These are phyloP conservation scores for Suillus brevipes DNA, from an alignment of 768 basidiomycete genomes.

Conservation along the genomic window DNA sequence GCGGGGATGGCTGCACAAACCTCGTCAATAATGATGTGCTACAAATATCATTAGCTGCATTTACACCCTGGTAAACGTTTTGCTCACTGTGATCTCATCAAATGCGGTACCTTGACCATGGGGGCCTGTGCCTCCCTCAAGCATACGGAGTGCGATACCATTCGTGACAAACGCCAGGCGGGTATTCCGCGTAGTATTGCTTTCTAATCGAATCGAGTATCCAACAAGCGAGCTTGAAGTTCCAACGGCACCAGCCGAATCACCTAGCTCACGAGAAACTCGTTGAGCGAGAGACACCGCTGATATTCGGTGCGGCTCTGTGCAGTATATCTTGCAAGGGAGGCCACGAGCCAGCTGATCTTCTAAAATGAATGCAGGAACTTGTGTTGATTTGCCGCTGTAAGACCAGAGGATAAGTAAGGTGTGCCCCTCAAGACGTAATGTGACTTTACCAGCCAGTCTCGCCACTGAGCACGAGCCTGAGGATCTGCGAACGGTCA, in stretches of 20 bases:
- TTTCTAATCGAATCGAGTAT: constrained; percentile 93
- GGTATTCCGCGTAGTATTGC: constrained; percentile 77
- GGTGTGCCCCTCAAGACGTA: constrained; percentile 38
- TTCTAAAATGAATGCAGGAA: constrained; percentile 92
- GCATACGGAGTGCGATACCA: constrained; percentile 94
- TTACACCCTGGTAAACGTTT: constrained; percentile 2
- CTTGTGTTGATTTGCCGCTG: constrained; percentile 96
- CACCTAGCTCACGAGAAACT: constrained; percentile 92
- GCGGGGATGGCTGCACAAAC: constrained; percentile 37
- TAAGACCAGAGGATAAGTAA: constrained; percentile 10
- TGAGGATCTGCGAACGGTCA: constrained; percentile 77
- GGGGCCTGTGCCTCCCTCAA: constrained; percentile 79
- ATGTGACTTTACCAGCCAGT: constrained; percentile 61
- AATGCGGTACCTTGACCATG: constrained; percentile 78
- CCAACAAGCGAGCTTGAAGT: constrained; percentile 81
- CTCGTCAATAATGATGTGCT: constrained; percentile 97
- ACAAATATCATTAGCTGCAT: constrained; percentile 5
- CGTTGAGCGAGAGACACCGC: constrained; percentile 93
- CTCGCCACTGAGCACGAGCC: constrained; percentile 83
- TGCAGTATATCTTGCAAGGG: constrained; percentile 89
- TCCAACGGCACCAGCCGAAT: constrained; percentile 75
- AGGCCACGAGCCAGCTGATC: constrained; percentile 79
- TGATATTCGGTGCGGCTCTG: constrained; percentile 93
- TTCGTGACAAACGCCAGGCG: constrained; percentile 85
- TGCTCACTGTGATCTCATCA: constrained; percentile 88